Evolutionary conservation across 805 yeast species (phyloP), one percentile per base, ranked within the genome.

Genomic region (Jamesozyma piceae): DNA sequence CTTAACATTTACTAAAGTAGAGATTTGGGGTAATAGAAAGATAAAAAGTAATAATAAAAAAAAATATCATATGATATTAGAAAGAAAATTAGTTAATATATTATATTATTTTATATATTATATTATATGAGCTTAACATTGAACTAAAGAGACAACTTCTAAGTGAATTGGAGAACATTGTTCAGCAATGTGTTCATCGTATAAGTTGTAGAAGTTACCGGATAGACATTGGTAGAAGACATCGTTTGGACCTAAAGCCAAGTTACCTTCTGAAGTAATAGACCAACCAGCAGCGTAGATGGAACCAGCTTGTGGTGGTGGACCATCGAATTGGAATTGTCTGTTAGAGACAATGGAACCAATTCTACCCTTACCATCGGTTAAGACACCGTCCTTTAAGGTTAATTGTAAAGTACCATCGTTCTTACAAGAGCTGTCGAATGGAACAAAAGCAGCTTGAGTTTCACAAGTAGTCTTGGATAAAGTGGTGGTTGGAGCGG

Each of bases 281-380:
- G 77, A 69, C 82, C 80, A 75, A 47, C 82, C 81, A 37, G 73
- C 75, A 49, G 83, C 80, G 55, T 72, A 75, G 53, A 76, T 69
- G 39, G 80, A 68, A 57, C 81, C 82, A 28, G 79, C 82, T 69
- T 80, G 86, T 51, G 86, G 85, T 62, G 84, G 81, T 45, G 84
- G 84, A 55, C 85, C 85, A 60, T 80, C 85, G 58, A 78, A 79
- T 67, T 79, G 86, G 74, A 80, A 78, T 67, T 80, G 87, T 67
- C 80, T 71, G 77, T 78, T 79, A 38, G 84, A 73, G 45, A 80
- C 86, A 62, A 80, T 77, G 39, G 85, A 73, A 50, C 86, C 86
- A 50, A 80, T 64, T 72, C 87, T 76, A 37, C 79, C 80, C 49
- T 66, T 54, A 24, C 70, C 50, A 53, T 80, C 87, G 27, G 62